phyloP scores from a whole-genome alignment of 1,284 basidiomycete species.

The Filobasidium uniguttulatum region DNA sequence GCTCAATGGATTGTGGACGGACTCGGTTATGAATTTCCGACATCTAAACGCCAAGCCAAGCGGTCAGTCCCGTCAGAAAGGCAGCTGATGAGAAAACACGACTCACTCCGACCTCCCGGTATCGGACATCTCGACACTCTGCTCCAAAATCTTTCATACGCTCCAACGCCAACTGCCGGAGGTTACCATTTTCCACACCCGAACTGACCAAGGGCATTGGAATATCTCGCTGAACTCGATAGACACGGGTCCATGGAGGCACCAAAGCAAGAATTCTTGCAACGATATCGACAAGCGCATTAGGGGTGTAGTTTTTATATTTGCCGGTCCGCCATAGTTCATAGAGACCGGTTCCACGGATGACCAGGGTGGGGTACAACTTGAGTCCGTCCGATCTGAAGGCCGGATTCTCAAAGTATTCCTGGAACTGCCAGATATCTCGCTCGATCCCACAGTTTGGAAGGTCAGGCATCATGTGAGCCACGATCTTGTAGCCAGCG shows the following conservation, averaged over 20 bases:
- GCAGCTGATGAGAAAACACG: background rate
- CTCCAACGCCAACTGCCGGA: constrained; percentile 88
- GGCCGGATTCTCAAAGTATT: constrained; percentile 95
- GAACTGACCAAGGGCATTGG: constrained; percentile 88
- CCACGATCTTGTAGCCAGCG: constrained; percentile 97
- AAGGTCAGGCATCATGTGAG: constrained; percentile 96
- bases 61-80: background rate
- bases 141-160: constrained; percentile 99
- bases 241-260: constrained; percentile 97
- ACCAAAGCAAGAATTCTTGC: constrained; percentile 92
- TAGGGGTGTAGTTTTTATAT: constrained; percentile 98
- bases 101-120: constrained; percentile 91
- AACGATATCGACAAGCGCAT: constrained; percentile 92
- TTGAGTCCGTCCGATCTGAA: constrained; percentile 96
- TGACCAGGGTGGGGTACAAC: constrained; percentile 96
- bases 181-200: constrained; percentile 96
- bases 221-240: constrained; percentile 93
- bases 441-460: constrained; percentile 96
- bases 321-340: constrained; percentile 92
- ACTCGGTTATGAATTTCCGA: constrained; percentile 99
- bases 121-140: constrained; percentile 92
- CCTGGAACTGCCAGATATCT: constrained; percentile 96
- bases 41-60: constrained; percentile 43
- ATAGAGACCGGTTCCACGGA: constrained; percentile 92
- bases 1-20: constrained; percentile 86